Evolutionary conservation across 768 basidiomycete genomes (phyloP).

Genomic region (Pleurotus giganteus): DNA sequence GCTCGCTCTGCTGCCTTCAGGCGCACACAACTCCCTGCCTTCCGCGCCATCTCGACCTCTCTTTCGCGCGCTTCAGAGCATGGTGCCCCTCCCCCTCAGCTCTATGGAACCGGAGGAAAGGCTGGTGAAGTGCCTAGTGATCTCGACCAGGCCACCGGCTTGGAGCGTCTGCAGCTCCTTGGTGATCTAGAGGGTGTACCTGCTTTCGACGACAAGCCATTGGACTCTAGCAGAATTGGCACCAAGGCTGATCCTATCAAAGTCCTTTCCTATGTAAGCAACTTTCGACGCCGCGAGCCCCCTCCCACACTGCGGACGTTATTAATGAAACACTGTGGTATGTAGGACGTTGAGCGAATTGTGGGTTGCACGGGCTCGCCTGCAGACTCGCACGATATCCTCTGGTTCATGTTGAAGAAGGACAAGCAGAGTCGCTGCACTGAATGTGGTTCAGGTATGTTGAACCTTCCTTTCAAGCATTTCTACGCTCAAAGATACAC

Average conservation of each 20-base stretch:
- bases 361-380: slow-evolving; percentile 95
- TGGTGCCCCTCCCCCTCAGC: slow-evolving; percentile 54
- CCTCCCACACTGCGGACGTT: not conserved
- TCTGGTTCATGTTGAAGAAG: slow-evolving; percentile 74
- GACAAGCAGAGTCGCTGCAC: slow-evolving; percentile 78
- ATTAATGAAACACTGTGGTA: not conserved
- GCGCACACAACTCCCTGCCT: slow-evolving; percentile 25
- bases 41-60: slow-evolving; percentile 62
- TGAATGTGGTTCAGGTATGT: slow-evolving; percentile 92
- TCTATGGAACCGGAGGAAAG: slow-evolving; percentile 73
- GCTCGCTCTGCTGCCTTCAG: slow-evolving; percentile 33
- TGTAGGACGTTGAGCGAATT: slow-evolving; percentile 75
- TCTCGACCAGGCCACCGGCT: slow-evolving; percentile 90
- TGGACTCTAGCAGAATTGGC: slow-evolving; percentile 83
- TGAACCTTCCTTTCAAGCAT: too few species aligned
- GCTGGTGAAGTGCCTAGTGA: slow-evolving; percentile 78
- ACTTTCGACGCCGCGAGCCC: slow-evolving; percentile 5
- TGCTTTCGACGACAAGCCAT: slow-evolving; percentile 84
- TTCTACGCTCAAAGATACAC: too few species aligned
- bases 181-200: slow-evolving; percentile 86
- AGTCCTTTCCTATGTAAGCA: slow-evolving; percentile 82
- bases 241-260: slow-evolving; percentile 85
- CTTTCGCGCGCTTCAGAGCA: slow-evolving; percentile 49
- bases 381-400: slow-evolving; percentile 91
- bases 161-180: slow-evolving; percentile 92